phyloP scores from a whole-genome alignment of 2,329 filamentous ascomycete genomes.

The Lithohypha guttulata region DNA sequence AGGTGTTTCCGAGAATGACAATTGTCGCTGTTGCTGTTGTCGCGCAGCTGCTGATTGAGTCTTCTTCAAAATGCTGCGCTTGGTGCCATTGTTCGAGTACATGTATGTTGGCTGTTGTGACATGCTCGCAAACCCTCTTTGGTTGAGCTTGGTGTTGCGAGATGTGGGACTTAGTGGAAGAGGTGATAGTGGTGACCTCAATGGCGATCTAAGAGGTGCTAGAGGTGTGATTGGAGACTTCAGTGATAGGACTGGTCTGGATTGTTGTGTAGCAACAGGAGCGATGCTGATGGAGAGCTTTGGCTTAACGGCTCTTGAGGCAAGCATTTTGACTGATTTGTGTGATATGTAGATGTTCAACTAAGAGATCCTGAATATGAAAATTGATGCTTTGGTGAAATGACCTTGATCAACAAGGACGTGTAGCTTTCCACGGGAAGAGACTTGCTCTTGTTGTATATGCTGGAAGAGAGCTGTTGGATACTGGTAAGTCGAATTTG shows the following conservation, averaged over 20 bases:
- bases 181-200: conserved; percentile 28
- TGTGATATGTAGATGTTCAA: conserved; percentile 1
- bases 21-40: conserved; percentile 29
- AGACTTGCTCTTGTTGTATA: conserved; percentile 4
- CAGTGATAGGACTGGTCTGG: conserved; percentile 31
- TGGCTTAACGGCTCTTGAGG: conserved; percentile 33
- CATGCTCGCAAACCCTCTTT: conserved; percentile 30
- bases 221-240: conserved; percentile 30
- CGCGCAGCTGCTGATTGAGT: conserved; percentile 17
- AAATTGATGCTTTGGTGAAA: not conserved
- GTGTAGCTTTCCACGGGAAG: not conserved
- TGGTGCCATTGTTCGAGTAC: conserved; percentile 35
- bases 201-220: conserved; percentile 27
- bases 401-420: not conserved
- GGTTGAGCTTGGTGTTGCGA: conserved; percentile 29
- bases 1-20: conserved; percentile 35
- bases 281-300: conserved; percentile 39
- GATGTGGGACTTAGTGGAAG: conserved; percentile 32
- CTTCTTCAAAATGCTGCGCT: conserved; percentile 41
- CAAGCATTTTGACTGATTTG: conserved; percentile 27
- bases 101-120: conserved; percentile 29
- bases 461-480: conserved; percentile 2
- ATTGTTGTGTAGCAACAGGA: conserved; percentile 24
- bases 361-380: not conserved
- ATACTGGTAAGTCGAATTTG: conserved; percentile 2